phyloP scores from a whole-genome alignment of 1,284 basidiomycete species.

The Rhodotorula sp. region DNA sequence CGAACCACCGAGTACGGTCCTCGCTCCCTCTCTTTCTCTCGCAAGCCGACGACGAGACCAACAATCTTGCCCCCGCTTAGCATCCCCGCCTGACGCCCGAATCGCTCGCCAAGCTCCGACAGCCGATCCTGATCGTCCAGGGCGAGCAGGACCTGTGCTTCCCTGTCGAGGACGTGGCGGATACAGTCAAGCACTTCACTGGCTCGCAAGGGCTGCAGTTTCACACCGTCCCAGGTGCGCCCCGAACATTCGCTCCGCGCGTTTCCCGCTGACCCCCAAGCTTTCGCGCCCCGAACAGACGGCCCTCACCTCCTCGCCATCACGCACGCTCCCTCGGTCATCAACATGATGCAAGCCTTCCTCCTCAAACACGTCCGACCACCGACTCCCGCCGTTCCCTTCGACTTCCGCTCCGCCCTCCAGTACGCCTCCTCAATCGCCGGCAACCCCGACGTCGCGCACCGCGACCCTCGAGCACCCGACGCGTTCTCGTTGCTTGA shows the following conservation, averaged over 20 bases:
- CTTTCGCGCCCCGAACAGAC: not conserved
- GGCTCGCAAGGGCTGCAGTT: constrained; percentile 15
- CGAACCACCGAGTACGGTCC: constrained; percentile 14
- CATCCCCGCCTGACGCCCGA: constrained; percentile 13
- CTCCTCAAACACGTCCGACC: not conserved
- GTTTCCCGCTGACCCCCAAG: not conserved
- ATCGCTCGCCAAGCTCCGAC: constrained; percentile 1
- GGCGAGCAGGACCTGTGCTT: constrained; percentile 20
- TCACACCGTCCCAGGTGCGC: constrained; percentile 1
- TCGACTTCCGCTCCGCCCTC: constrained; percentile 3
- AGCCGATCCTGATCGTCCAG: constrained; percentile 27
- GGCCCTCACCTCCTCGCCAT: constrained; percentile 26
- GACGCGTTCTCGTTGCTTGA: constrained; percentile 15
- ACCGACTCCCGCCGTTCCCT: not conserved
- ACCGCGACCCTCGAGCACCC: constrained; percentile 4
- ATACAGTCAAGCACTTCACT: not conserved
- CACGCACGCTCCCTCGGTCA: constrained; percentile 12
- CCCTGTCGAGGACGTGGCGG: constrained; percentile 8
- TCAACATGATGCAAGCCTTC: constrained; percentile 14
- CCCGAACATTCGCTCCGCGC: not conserved
- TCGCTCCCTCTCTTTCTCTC: not conserved
- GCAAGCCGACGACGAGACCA: not conserved
- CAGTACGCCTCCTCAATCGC: not conserved
- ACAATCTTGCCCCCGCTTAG: not conserved
- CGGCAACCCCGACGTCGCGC: not conserved